A percentile compares a stretch with the other conserved stretches of the same genome.
These are phyloP conservation scores for Camelina neglecta DNA, from an alignment of 345 rosid genomes.

Conservation along the genomic window DNA sequence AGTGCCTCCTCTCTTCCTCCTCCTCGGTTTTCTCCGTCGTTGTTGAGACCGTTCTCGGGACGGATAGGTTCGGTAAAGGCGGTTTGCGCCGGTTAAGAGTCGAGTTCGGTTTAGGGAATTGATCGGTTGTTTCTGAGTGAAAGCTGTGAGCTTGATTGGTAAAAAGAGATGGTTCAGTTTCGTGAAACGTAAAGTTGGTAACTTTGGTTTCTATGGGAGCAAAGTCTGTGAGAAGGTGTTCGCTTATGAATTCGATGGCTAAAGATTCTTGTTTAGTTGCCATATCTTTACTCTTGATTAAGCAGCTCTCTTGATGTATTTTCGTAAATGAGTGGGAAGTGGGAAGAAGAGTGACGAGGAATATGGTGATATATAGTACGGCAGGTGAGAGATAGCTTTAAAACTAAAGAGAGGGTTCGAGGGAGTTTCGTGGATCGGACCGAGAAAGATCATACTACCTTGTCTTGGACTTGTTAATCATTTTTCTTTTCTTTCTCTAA, in stretches of 20 bases:
- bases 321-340: conserved; percentile 19
- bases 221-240: conserved; percentile 66
- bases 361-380: conserved; percentile 29
- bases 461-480: conserved; percentile 35
- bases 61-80: conserved; percentile 43
- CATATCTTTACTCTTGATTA: conserved; percentile 34
- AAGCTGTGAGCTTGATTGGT: conserved; percentile 8
- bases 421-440: conserved; percentile 45
- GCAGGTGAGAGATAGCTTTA: background rate
- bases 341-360: conserved; percentile 39
- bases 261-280: conserved; percentile 49
- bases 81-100: conserved; percentile 74
- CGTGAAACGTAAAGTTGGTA: conserved; percentile 28
- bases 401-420: conserved; percentile 28
- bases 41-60: conserved; percentile 17
- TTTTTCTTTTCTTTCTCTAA: conserved; percentile 14
- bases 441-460: conserved; percentile 36
- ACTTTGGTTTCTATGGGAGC: conserved; percentile 47
- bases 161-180: conserved; percentile 18
- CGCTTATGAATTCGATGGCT: conserved; percentile 61
- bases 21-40: conserved; percentile 16
- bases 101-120: conserved; percentile 41
- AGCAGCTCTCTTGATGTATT: conserved; percentile 9
- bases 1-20: conserved; percentile 57
- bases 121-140: too few relatives aligned